These are phyloP conservation scores for Nemania serpens DNA, from an alignment of 2,329 filamentous ascomycete species.

Conservation along the genomic window DNA sequence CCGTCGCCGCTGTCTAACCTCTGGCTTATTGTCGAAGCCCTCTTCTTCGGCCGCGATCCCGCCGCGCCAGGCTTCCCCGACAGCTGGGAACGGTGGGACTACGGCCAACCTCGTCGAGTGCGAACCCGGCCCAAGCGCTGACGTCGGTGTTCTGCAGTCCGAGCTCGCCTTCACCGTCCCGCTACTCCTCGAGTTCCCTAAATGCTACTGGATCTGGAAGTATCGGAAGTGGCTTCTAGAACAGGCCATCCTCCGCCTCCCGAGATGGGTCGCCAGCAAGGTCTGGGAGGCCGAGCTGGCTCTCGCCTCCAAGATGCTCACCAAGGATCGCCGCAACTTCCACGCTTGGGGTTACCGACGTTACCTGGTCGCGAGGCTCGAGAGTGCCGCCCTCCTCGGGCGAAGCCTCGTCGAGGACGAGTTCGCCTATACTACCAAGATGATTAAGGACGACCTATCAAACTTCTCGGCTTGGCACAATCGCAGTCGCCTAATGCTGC, in stretches of 20 bases:
- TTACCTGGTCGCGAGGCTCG: conserved; percentile 75
- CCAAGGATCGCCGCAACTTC: conserved; percentile 86
- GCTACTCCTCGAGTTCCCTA: conserved; percentile 82
- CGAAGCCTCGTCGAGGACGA: conserved; percentile 76
- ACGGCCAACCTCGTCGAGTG: conserved; percentile 46
- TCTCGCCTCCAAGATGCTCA: conserved; percentile 86
- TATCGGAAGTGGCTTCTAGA: conserved; percentile 85
- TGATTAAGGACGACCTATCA: conserved; percentile 82
- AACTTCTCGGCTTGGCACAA: conserved; percentile 99
- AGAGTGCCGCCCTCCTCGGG: conserved; percentile 58
- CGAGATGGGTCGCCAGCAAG: conserved; percentile 56
- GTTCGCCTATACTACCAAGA: conserved; percentile 87
- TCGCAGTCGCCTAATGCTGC: conserved; percentile 80
- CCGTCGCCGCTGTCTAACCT: conserved; percentile 72
- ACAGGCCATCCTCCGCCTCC: conserved; percentile 69
- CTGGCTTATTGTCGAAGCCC: conserved; percentile 60
- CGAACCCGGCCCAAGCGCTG: conserved; percentile 42
- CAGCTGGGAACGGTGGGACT: conserved; percentile 57
- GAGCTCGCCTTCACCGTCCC: conserved; percentile 86
- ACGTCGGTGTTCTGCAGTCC: conserved; percentile 62
- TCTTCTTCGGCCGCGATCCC: conserved; percentile 57
- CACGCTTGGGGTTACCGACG: conserved; percentile 95
- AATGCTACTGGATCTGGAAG: conserved; percentile 99
- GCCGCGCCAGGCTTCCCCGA: conserved; percentile 54
- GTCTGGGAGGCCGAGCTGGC: conserved; percentile 86